Evolutionary conservation across 2,329 filamentous ascomycete species (phyloP).

Genomic region (Mycosphaerella sp.): DNA sequence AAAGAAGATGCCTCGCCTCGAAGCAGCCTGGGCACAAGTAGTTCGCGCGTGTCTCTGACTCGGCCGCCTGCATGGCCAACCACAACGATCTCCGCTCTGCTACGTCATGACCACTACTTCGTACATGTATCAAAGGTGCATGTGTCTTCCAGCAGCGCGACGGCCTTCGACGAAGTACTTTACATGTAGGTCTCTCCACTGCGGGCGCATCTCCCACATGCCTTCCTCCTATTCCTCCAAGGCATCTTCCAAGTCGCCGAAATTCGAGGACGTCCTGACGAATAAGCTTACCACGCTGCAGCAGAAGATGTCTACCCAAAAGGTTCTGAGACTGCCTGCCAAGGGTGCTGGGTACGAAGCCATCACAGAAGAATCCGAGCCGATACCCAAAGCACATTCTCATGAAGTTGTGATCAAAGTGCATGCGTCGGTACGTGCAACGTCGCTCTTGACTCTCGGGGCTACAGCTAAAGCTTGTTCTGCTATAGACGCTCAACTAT

Average conservation of each 20-base stretch:
- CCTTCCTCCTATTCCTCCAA: conserved; percentile 4
- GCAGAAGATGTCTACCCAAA: conserved; percentile 14
- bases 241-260: conserved; percentile 1
- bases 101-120: conserved; percentile 8
- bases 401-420: conserved; percentile 47
- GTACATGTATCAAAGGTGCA: not conserved
- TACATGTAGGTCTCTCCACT: not conserved
- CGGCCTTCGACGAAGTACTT: not conserved
- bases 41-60: conserved; percentile 9
- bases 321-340: conserved; percentile 15
- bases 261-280: conserved; percentile 8
- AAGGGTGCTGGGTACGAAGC: conserved; percentile 19
- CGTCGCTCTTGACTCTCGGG: not conserved
- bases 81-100: conserved; percentile 3
- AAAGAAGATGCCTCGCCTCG: not conserved
- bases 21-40: conserved; percentile 1
- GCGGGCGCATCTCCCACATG: conserved; percentile 1
- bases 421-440: conserved; percentile 35
- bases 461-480: not conserved
- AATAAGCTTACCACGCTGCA: conserved; percentile 7
- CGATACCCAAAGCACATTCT: conserved; percentile 30
- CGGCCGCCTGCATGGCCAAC: conserved; percentile 1
- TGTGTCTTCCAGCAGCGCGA: not conserved
- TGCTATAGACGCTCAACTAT: conserved; percentile 42
- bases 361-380: conserved; percentile 10